Conservation (phyloP, 805 yeast species). For the Clavispora fructus region DNA sequence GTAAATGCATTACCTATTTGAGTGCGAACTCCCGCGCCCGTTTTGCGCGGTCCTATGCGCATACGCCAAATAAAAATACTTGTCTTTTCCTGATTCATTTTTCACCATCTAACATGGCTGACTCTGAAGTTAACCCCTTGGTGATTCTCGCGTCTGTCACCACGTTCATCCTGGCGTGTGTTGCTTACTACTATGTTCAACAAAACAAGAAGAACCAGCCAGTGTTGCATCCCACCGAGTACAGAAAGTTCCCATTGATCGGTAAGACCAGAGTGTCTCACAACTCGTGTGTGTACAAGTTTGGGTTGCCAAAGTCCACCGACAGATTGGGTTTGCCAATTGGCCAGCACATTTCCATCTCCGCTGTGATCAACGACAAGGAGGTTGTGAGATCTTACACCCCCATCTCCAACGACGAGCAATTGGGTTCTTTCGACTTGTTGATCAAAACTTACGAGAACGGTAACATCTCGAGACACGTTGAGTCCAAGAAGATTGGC, state of each 20-base stretch:
- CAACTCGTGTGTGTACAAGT: slow-evolving; percentile 78
- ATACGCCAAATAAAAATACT: neutral
- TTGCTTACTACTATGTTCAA: slow-evolving; percentile 30
- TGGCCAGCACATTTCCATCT: slow-evolving; percentile 88
- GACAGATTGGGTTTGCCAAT: slow-evolving; percentile 84
- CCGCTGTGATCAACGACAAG: slow-evolving; percentile 71
- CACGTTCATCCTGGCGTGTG: slow-evolving; percentile 28
- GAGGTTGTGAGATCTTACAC: slow-evolving; percentile 85
- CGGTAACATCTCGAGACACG: slow-evolving; percentile 76
- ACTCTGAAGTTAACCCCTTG: slow-evolving; percentile 36
- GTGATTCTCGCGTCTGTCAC: slow-evolving; percentile 37
- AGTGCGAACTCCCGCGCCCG: neutral
- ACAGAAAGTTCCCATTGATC: slow-evolving; percentile 74
- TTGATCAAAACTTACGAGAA: slow-evolving; percentile 79
- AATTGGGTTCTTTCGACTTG: slow-evolving; percentile 77
- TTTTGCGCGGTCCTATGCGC: neutral
- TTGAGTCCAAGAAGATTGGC: slow-evolving; percentile 71
- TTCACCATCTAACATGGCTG: slow-evolving; percentile 14
- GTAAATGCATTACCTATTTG: neutral
- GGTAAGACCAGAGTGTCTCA: slow-evolving; percentile 71
- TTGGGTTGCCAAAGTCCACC: slow-evolving; percentile 69
- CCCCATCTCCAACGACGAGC: slow-evolving; percentile 77
- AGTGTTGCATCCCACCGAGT: slow-evolving; percentile 60
- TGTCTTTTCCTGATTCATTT: neutral
- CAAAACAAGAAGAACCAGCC: slow-evolving; percentile 36